A percentile compares a stretch with the other conserved stretches of the same genome.
phyloP scores from a whole-genome alignment of 1,284 basidiomycete genomes.

The Puccinia triticina region DNA sequence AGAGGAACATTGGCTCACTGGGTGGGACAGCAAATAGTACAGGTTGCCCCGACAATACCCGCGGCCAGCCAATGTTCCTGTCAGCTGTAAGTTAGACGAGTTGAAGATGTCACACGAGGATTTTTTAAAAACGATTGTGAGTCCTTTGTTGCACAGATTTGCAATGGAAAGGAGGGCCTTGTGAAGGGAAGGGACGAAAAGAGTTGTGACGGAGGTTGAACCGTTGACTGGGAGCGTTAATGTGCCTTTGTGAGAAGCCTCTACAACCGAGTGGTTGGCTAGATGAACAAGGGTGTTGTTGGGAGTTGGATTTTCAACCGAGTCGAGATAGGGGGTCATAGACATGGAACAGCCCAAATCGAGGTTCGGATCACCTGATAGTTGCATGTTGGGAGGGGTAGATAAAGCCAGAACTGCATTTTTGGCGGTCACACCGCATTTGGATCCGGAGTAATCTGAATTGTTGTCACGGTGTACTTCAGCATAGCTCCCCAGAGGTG shows the following conservation, averaged over 20 bases:
- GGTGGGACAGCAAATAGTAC: neutral
- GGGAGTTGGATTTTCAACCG: neutral
- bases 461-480: neutral
- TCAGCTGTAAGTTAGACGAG: neutral
- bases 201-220: neutral
- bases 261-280: neutral
- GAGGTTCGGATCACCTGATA: neutral
- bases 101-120: neutral
- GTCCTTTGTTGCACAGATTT: neutral
- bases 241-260: neutral
- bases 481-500: neutral
- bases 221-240: neutral
- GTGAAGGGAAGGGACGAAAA: constrained; percentile 14
- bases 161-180: neutral
- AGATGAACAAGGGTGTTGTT: neutral
- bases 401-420: neutral
- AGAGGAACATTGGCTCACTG: constrained; percentile 9
- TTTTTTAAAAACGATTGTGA: neutral
- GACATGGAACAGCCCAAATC: constrained; percentile 5
- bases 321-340: neutral
- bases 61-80: neutral
- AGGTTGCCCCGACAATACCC: constrained; percentile 23
- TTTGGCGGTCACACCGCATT: neutral
- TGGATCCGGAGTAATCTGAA: neutral
- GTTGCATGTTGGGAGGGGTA: neutral